phyloP scores from a whole-genome alignment of 1,284 basidiomycete species.

The Earliella scabrosa region DNA sequence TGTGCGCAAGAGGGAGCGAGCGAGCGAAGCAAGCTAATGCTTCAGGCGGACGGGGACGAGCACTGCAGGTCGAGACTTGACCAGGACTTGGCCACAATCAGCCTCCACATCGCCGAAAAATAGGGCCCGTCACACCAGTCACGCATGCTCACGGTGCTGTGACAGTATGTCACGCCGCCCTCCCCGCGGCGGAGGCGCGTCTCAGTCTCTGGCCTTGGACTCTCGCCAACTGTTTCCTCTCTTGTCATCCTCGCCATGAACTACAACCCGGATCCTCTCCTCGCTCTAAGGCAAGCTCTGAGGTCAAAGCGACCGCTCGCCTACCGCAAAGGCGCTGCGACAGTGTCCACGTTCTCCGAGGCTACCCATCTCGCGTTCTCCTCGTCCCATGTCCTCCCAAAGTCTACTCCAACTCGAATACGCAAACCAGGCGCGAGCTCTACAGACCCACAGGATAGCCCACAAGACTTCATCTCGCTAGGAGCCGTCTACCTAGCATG shows the following conservation, averaged over 20 bases:
- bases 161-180: background rate
- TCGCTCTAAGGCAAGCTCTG: constrained; percentile 61
- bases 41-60: constrained; percentile 42
- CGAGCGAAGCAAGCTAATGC: constrained; percentile 81
- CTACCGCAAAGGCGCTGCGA: constrained; percentile 43
- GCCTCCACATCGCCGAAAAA: constrained; percentile 21
- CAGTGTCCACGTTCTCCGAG: constrained; percentile 29
- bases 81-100: constrained; percentile 15
- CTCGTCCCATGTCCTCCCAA: constrained; percentile 57
- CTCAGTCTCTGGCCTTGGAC: background rate
- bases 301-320: constrained; percentile 53
- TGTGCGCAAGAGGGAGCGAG: constrained; percentile 28
- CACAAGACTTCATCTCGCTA: constrained; percentile 74
- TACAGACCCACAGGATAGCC: constrained; percentile 41
- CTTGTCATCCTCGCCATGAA: constrained; percentile 15
- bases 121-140: constrained; percentile 6
- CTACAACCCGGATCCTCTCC: constrained; percentile 49
- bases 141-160: background rate
- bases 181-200: background rate
- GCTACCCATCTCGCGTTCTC: constrained; percentile 74
- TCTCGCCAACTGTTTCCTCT: background rate
- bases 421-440: constrained; percentile 55
- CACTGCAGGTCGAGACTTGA: constrained; percentile 13
- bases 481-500: constrained; percentile 85
- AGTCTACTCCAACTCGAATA: constrained; percentile 77